Percentiles rank a stretch among this genome's conserved stretches.
Evolutionary conservation across 148 eudicot species (phyloP).

Genomic region (Chenopodium berlandieri): DNA sequence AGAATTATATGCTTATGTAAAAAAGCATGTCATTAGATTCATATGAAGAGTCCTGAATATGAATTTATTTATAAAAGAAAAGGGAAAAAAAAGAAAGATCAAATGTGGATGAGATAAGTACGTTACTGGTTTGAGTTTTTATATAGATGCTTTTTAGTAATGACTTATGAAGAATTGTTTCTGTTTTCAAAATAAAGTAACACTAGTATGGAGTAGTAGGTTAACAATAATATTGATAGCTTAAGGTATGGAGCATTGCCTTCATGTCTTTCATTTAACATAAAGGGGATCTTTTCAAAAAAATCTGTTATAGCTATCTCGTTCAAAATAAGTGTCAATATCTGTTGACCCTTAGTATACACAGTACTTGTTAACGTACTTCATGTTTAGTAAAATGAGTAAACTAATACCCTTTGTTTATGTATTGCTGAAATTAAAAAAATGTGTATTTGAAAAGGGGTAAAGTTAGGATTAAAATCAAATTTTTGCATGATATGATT

Average conservation of each 20-base stretch:
- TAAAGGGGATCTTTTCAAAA: background rate
- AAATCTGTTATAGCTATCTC: background rate
- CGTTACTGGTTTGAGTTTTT: no score
- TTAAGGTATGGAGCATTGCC: background rate
- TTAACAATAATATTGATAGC: background rate
- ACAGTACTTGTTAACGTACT: background rate
- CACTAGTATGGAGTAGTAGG: background rate
- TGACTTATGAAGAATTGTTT: no score
- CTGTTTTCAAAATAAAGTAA: no score
- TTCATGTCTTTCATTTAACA: no score
- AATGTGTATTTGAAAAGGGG: background rate
- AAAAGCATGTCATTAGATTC: no score
- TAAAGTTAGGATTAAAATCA: background rate
- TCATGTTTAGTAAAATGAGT: background rate
- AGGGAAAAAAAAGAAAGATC: no score
- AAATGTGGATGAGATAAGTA: no score
- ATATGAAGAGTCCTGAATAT: no score
- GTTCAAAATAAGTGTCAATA: background rate
- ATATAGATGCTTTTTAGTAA: no score
- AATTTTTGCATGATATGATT: background rate
- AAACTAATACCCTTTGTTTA: background rate
- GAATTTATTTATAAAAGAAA: no score
- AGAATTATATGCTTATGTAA: no score
- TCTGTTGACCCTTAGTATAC: background rate
- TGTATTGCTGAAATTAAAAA: no score